A percentile compares a stretch with the other conserved stretches of the same genome.
These are phyloP conservation scores for Prosopis cineraria DNA, from an alignment of 306 rosid species.

Conservation along the genomic window DNA sequence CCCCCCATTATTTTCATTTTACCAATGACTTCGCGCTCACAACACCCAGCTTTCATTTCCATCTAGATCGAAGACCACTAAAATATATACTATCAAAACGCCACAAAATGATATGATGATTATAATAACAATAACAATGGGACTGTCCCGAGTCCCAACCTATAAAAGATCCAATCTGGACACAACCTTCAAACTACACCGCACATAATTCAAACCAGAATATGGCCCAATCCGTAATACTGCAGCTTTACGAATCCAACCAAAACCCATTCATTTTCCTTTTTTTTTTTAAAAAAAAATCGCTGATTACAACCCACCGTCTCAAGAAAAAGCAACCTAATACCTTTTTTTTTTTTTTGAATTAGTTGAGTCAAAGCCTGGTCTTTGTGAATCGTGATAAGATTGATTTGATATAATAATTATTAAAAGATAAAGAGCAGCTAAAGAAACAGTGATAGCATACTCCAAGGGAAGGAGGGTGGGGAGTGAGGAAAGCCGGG, in stretches of 20 bases:
- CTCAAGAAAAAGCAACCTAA: conserved; percentile 7
- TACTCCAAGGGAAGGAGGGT: neutral
- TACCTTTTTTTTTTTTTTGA: neutral
- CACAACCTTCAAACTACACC: neutral
- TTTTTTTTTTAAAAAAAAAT: neutral
- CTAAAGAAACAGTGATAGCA: conserved; percentile 38
- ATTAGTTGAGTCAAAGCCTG: conserved; percentile 26
- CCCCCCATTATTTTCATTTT: conserved; percentile 9
- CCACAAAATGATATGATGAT: too few relatives aligned
- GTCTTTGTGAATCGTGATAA: conserved; percentile 10
- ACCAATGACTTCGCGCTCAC: conserved; percentile 22
- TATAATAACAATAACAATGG: neutral
- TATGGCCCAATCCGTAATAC: conserved; percentile 19
- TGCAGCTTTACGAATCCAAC: conserved; percentile 26
- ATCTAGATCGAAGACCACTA: conserved; percentile 35
- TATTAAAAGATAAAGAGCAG: conserved; percentile 25
- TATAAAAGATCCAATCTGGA: conserved; percentile 47
- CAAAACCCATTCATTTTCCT: conserved; percentile 31
- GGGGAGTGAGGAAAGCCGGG: neutral
- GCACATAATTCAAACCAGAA: conserved; percentile 34
- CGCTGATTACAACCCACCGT: conserved; percentile 1
- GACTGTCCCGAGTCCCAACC: conserved; percentile 43
- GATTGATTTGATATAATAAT: conserved; percentile 3
- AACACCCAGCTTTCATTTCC: conserved; percentile 26
- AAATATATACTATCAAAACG: neutral